Percentiles rank a stretch among this genome's conserved stretches.
These are phyloP conservation scores for Lachnellula cervina DNA, from an alignment of 2,329 filamentous ascomycete genomes.

Conservation along the genomic window DNA sequence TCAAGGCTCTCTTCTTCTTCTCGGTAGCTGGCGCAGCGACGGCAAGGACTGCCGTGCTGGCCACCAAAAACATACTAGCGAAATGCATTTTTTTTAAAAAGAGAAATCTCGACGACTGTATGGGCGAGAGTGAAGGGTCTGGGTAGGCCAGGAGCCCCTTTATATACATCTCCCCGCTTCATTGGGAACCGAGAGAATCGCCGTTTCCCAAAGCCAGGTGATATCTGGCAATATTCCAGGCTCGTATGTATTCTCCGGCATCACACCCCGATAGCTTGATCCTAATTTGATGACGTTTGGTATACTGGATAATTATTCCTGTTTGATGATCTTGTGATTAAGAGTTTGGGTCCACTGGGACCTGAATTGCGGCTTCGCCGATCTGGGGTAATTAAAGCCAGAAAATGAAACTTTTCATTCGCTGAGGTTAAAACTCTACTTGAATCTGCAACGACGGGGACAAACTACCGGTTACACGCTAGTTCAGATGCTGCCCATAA, in stretches of 20 bases:
- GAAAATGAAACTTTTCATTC: no score
- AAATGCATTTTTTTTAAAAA: constrained; percentile 15
- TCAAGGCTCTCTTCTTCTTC: constrained; percentile 19
- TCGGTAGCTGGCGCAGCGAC: constrained; percentile 20
- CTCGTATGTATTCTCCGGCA: background rate
- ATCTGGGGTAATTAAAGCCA: background rate
- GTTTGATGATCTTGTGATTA: background rate
- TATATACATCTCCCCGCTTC: background rate
- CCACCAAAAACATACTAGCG: constrained; percentile 12
- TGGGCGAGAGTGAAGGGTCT: background rate
- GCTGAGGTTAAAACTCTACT: background rate
- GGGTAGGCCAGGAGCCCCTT: background rate
- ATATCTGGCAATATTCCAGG: background rate
- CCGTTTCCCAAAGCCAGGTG: background rate
- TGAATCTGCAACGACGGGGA: no score
- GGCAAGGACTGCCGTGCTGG: constrained; percentile 20
- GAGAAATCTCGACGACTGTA: background rate
- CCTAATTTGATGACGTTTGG: background rate
- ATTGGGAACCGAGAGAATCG: background rate
- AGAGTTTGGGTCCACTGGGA: background rate
- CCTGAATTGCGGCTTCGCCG: background rate
- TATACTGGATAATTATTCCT: background rate
- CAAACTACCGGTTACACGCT: no score
- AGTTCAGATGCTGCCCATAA: no score
- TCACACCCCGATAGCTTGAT: background rate